Evolutionary conservation across 1,284 basidiomycete genomes (phyloP).

Genomic region (Thelephora terrestris): DNA sequence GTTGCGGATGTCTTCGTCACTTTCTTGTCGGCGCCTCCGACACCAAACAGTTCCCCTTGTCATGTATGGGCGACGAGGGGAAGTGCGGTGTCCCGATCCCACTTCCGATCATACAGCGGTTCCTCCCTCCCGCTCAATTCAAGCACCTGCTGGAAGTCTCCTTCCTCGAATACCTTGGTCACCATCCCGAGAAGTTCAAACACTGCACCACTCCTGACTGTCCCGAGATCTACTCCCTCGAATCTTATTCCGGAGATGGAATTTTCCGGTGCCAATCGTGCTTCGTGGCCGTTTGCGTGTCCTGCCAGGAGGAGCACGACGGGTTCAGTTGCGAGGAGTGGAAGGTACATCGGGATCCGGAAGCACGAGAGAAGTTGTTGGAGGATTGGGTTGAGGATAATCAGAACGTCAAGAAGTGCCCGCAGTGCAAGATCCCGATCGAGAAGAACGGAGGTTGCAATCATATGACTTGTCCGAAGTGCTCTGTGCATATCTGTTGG

Average conservation of each 20-base stretch:
- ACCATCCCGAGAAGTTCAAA: slow-evolving; percentile 47
- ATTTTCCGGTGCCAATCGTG: slow-evolving; percentile 64
- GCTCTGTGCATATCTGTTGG: slow-evolving; percentile 6
- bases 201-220: slow-evolving; percentile 72
- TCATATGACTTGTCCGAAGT: slow-evolving; percentile 58
- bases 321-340: slow-evolving; percentile 40
- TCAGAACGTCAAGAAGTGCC: slow-evolving; percentile 61
- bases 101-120: slow-evolving; percentile 33
- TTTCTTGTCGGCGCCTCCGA: slow-evolving; percentile 49
- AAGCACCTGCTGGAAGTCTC: slow-evolving; percentile 43
- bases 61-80: slow-evolving; percentile 51
- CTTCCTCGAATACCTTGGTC: slow-evolving; percentile 44
- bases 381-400: slow-evolving; percentile 42
- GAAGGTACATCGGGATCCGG: slow-evolving; percentile 24
- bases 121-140: slow-evolving; percentile 42
- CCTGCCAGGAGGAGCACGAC: slow-evolving; percentile 59
- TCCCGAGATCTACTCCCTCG: slow-evolving; percentile 52
- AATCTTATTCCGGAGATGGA: slow-evolving; percentile 28
- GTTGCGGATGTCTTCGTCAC: slow-evolving; percentile 38
- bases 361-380: slow-evolving; percentile 40
- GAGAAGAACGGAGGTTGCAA: slow-evolving; percentile 66
- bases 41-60: slow-evolving; percentile 54
- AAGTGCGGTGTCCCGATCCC: slow-evolving; percentile 44
- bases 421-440: slow-evolving; percentile 54
- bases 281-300: slow-evolving; percentile 53